These are phyloP conservation scores for Tetradesmus obliquus DNA, from an alignment of 139 green algal species.

Conservation along the genomic window DNA sequence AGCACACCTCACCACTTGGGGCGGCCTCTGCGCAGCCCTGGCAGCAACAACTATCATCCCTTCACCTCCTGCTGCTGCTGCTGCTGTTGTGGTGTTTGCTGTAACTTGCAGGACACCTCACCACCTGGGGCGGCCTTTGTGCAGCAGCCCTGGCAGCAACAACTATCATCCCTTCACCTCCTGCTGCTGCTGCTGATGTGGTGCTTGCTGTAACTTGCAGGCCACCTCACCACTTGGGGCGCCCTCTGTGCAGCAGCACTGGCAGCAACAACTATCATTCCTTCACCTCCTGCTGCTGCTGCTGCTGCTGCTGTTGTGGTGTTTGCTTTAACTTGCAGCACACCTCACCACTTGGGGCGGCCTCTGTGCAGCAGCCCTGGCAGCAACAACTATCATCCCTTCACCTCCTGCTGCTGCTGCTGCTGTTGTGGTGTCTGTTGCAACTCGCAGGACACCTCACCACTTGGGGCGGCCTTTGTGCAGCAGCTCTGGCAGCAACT, in stretches of 20 bases:
- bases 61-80: too few relatives aligned
- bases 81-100: background rate
- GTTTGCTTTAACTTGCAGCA: background rate
- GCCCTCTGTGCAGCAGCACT: too few relatives aligned
- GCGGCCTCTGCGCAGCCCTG: too few relatives aligned
- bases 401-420: too few relatives aligned
- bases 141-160: background rate
- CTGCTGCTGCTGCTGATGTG: too few relatives aligned
- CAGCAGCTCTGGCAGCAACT: background rate
- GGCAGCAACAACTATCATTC: too few relatives aligned
- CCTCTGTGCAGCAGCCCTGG: background rate
- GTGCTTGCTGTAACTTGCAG: too few relatives aligned
- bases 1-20: background rate
- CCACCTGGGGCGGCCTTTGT: background rate
- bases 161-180: background rate
- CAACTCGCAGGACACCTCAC: background rate
- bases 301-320: background rate
- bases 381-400: too few relatives aligned
- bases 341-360: background rate
- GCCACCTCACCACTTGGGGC: too few relatives aligned
- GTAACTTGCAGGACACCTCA: background rate
- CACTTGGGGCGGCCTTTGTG: background rate
- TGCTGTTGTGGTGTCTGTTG: background rate
- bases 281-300: background rate
- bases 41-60: background rate